Evolutionary conservation across 2,329 filamentous ascomycete genomes (phyloP), one percentile per base, ranked within the genome.

Genomic region (Diplodia corticola): DNA sequence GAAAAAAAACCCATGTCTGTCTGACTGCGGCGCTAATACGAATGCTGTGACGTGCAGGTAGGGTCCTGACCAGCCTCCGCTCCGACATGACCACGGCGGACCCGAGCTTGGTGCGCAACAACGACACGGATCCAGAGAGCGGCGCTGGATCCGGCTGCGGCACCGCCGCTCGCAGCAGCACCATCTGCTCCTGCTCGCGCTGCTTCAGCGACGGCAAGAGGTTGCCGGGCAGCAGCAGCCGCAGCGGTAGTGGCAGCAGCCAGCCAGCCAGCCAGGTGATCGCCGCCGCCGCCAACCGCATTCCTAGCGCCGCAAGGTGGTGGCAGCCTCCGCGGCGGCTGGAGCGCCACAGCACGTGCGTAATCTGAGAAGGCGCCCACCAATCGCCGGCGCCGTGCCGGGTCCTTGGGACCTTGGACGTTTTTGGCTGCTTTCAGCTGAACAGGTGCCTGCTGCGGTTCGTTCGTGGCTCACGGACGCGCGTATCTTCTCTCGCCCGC

Each of bases 71-170:
- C 57, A 61, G 57, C 28, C 48, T 61, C 44, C 57, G 57, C 57
- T 33, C 57, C 40, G 57, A 49, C 57, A 49, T 49, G 44, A 22
- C 57, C 40, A 49, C 40, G 26, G 35, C 57, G 26, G 57, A 61
- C 44, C 57, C 57, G 57, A 61, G 44, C 57, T 61, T 61, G n/a
- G 57, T 28, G 57, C 57, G 57, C 57, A 49, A 49, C n/a, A n/a
- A 26, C 35, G 5, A n/a, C 15, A 59, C 20, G 9, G 24, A 13
- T 10, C n/a, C 17, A 40, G 10, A n/a, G 6, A 33, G 12, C 7
- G 17, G 53, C 33, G 9, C 17, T 24, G 37, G 30, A 15, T 30
- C 28, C 28, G 28, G 28, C 28, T 30, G 6, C 51, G 30, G 30
- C 51, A 5, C n/a, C 51, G 30, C 30, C n/a, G 15, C 17, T n/a